Evolutionary conservation across 352 stramenopile species (phyloP), one percentile per base, ranked within the genome.

Genomic region (Globisporangium cederbergense): DNA sequence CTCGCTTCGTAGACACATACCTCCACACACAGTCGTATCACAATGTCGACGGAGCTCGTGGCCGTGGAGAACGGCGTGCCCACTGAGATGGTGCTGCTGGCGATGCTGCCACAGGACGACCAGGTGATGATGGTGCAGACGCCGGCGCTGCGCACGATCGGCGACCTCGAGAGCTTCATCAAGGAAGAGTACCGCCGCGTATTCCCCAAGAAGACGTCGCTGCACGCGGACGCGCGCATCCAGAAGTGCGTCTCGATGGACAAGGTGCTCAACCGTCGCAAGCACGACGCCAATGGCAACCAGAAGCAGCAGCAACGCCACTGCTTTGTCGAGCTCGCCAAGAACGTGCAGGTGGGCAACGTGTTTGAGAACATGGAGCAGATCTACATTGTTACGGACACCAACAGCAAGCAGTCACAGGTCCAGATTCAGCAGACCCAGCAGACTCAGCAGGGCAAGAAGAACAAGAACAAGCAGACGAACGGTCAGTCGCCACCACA

Each of bases 301-400:
- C 47, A 74, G 46, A 63, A 65, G 52, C 22, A 68, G 56, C 50
- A 67, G 40, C 50, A 67, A 34, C 43, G 43, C 42, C 79, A 86
- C 60, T 81, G 62, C 42, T 93, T 91, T 46, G 81, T 90, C 52
- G 83, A 93, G 47, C 64, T 93, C 54, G 79, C 79, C 65, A 93
- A 93, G 74, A 89, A 86, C 36, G 80, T 90, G 49, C 83, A 93
- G 67, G 73, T 80, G 13, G 81, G 81, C 60, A 91, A 90, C 50
- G 78, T 87, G 32, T 93, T 93, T 61, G 53, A 74, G 56, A 76
- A 85, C 64, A 93, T 93, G 83, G 83, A 93, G 71, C 83, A 89
- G 67, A 79, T 93, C 34, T 93, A 90, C 64, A 72, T 93, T 11
- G 79, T 84, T 22, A 36, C 67, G 20, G 83, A 83, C 64, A 28